phyloP scores from a whole-genome alignment of 768 basidiomycete genomes.

The Phlegmacium glaucopus region DNA sequence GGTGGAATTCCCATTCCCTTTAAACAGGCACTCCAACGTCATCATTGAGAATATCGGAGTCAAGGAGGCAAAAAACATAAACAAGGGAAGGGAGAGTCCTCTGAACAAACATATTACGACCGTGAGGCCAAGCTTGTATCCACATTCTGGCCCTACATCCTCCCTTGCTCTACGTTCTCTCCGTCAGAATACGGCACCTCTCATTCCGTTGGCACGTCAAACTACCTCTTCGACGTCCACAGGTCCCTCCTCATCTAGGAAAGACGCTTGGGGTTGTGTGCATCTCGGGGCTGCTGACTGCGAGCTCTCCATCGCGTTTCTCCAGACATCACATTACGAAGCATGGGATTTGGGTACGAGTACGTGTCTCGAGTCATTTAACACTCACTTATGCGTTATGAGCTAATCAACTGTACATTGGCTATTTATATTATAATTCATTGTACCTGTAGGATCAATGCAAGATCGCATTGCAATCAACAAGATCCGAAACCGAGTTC shows the following conservation, averaged over 20 bases:
- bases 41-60: conserved; percentile 21
- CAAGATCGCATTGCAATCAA: too few relatives aligned
- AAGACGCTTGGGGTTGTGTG: conserved; percentile 19
- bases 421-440: too few relatives aligned
- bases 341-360: conserved; percentile 33
- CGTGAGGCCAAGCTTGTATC: too few relatives aligned
- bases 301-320: conserved; percentile 25
- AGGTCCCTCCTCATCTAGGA: conserved; percentile 9
- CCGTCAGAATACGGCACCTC: too few relatives aligned
- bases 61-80: conserved; percentile 18
- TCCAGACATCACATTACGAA: conserved; percentile 28
- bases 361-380: conserved; percentile 13
- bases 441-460: too few relatives aligned
- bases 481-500: too few relatives aligned
- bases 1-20: conserved; percentile 18
- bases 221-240: background rate
- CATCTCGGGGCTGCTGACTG: conserved; percentile 27
- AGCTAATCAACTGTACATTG: too few relatives aligned
- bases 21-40: conserved; percentile 15
- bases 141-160: too few relatives aligned
- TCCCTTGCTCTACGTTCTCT: too few relatives aligned
- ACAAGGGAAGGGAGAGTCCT: background rate
- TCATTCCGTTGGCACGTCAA: background rate
- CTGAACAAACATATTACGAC: conserved; percentile 3
- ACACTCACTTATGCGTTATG: too few relatives aligned